Evolutionary conservation across 2,329 filamentous ascomycete species (phyloP).

Genomic region (Talaromyces sp.): DNA sequence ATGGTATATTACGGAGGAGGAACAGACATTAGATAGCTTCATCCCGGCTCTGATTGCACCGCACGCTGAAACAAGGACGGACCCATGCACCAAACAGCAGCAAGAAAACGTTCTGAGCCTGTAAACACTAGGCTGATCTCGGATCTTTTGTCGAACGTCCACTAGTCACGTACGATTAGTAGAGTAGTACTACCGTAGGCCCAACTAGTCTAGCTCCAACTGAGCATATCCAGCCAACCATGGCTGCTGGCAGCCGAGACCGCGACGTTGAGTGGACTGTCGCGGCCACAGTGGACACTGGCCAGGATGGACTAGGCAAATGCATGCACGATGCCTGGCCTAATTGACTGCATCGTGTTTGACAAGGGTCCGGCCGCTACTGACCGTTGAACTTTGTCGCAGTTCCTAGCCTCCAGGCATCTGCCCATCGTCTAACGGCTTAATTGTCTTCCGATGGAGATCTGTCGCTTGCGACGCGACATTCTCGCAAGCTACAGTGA

Average conservation of each 20-base stretch:
- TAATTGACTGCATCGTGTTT: neutral
- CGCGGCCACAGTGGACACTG: neutral
- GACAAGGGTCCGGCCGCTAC: constrained; percentile 12
- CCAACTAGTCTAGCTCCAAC: neutral
- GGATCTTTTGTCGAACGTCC: neutral
- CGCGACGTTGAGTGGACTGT: neutral
- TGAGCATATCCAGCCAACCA: constrained; percentile 1
- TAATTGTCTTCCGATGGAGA: neutral
- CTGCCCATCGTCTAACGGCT: neutral
- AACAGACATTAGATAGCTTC: neutral
- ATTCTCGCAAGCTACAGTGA: no score
- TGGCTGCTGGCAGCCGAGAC: constrained; percentile 1
- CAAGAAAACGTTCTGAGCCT: neutral
- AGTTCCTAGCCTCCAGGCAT: neutral
- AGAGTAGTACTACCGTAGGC: no score
- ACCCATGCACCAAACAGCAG: neutral
- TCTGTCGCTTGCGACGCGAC: neutral
- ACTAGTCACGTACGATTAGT: no score
- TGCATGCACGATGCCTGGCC: neutral
- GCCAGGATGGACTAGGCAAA: neutral
- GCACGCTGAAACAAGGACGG: neutral
- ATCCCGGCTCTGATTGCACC: neutral
- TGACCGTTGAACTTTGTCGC: constrained; percentile 13
- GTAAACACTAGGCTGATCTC: constrained; percentile 3
- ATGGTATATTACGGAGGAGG: no score